phyloP scores from a whole-genome alignment of 108 stramenopile species.

The Skeletonema marinoi region DNA sequence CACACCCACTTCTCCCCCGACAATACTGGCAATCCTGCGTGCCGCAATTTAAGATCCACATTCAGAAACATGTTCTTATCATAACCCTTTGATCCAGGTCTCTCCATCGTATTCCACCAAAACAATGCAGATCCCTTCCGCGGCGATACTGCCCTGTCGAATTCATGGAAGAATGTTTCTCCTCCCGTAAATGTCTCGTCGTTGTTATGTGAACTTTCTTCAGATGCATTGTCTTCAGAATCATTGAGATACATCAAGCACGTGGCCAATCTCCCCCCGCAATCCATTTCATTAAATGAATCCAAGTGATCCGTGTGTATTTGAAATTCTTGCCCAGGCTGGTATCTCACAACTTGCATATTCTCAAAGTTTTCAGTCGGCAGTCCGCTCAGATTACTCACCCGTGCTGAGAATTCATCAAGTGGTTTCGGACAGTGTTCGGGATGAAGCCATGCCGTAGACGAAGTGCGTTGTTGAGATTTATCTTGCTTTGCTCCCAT shows the following conservation, averaged over 20 bases:
- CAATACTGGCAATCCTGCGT: conserved; percentile 46
- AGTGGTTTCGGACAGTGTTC: conserved; percentile 26
- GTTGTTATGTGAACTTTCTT: background rate
- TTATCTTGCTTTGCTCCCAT: conserved; percentile 27
- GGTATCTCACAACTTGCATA: conserved; percentile 56
- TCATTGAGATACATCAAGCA: conserved; percentile 50
- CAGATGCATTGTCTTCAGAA: conserved; percentile 1
- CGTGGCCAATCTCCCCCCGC: conserved; percentile 51
- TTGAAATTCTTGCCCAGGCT: conserved; percentile 45
- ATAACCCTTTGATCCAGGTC: conserved; percentile 38
- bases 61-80: conserved; percentile 42
- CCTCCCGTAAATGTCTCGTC: conserved; percentile 26
- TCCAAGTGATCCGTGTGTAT: conserved; percentile 58
- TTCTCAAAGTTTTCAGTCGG: conserved; percentile 49
- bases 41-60: conserved; percentile 40
- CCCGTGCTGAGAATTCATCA: conserved; percentile 26
- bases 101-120: conserved; percentile 56
- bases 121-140: conserved; percentile 44
- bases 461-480: conserved; percentile 37
- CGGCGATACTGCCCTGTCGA: conserved; percentile 16
- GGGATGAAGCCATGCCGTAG: conserved; percentile 48
- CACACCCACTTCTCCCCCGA: conserved; percentile 52
- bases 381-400: conserved; percentile 29
- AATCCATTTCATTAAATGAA: conserved; percentile 51
- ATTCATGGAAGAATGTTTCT: conserved; percentile 50